Conservation (phyloP, 768 basidiomycete genomes). For the Phaffia australis region DNA sequence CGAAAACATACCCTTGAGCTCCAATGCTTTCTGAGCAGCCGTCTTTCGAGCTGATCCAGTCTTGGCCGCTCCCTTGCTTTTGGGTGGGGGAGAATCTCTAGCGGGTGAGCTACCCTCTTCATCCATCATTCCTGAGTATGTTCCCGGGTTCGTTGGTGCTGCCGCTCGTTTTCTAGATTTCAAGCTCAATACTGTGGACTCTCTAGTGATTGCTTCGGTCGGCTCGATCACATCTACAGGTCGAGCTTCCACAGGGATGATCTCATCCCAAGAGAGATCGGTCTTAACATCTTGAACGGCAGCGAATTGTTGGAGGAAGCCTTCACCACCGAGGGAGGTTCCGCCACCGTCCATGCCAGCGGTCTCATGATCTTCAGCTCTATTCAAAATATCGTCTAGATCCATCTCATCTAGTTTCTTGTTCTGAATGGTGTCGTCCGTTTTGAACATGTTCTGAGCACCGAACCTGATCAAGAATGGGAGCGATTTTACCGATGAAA, state of each 20-base stretch:
- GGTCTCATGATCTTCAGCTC: slow-evolving; percentile 95
- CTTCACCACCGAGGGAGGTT: slow-evolving; percentile 92
- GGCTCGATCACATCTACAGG: slow-evolving; percentile 73
- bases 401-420: slow-evolving; percentile 98
- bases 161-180: slow-evolving; percentile 68
- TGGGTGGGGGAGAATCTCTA: slow-evolving; percentile 40
- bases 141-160: slow-evolving; percentile 46
- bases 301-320: slow-evolving; percentile 89
- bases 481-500: background rate
- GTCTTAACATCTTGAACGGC: slow-evolving; percentile 96
- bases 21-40: slow-evolving; percentile 86
- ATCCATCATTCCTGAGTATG: slow-evolving; percentile 82
- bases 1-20: slow-evolving; percentile 52
- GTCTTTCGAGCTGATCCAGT: slow-evolving; percentile 69
- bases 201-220: slow-evolving; percentile 42
- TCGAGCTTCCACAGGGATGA: slow-evolving; percentile 87
- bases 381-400: slow-evolving; percentile 91
- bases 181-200: slow-evolving; percentile 40
- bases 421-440: slow-evolving; percentile 82
- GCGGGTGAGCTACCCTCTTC: slow-evolving; percentile 53
- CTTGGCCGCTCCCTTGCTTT: slow-evolving; percentile 50
- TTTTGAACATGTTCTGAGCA: slow-evolving; percentile 99
- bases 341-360: slow-evolving; percentile 68
- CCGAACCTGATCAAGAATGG: slow-evolving; percentile 49
- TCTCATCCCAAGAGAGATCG: slow-evolving; percentile 91